Evolutionary conservation across 257 asterid species (phyloP), one percentile per base, ranked within the genome.

Genomic region (Nicotiana knightiana): DNA sequence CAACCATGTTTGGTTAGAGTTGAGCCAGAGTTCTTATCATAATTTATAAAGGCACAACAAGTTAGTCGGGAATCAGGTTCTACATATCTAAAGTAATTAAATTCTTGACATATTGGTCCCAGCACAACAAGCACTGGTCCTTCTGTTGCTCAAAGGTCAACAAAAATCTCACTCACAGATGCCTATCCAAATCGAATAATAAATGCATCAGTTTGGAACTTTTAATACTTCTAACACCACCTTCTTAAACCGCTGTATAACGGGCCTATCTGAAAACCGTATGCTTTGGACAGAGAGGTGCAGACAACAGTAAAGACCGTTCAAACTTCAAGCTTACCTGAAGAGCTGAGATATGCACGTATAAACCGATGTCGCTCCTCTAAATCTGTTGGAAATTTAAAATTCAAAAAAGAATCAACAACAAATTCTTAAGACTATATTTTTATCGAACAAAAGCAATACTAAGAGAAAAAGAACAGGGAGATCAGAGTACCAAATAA

Each of bases 291-390:
- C 70, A 84, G 24, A 67, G 43, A 67, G 80, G 81, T 48, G 54
- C 62, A 83, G 39, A 84, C 86, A 62, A 67, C 16, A 48, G 58
- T 17, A 73, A 73, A 46, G 48, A 13, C 17, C 9, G 21, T 37
- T n/a, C 43, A 64, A 77, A 54, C 55, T 75, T 12, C 55, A 21
- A 28, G 80, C 85, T n/a, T 86, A 92, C 99, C 98, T 85, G 95
- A 82, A 79, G 94, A 91, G 64, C 67, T 82, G 85, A 94, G 93
- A 86, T 96, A 96, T 17, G 88, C 84, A 58, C 83, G 87, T 73
- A 93, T 79, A 65, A 93, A 96, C 75, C 93, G 88, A 61, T 84
- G 86, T 33, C 99, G 96, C 86, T 93, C 97, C 84, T 92, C 97
- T 2, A 66, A 5, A 84, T 80, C 99, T 94, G 90, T 88, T 48